Base-by-base conservation (phyloP, 768 basidiomycete species). In the Lactarius quietus region DNA sequence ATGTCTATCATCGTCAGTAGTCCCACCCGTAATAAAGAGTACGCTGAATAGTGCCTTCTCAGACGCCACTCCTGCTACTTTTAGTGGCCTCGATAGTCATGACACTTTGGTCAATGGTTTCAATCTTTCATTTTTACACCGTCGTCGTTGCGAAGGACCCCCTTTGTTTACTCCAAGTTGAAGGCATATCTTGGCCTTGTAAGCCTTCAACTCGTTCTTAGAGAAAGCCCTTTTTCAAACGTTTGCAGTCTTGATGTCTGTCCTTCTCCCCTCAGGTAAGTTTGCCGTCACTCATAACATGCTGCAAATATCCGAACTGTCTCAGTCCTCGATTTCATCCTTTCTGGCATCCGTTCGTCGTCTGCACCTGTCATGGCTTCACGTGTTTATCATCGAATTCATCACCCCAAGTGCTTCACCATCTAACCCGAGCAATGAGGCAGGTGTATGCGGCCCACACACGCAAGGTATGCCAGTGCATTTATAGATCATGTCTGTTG, bases 51-150 rank as follows among this genome's bases (percentile, higher is more conserved):
- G 10, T 48, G 38, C 26, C n/a, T 36, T 23, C 26, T 45, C 35
- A 65, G 64, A 48, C 26, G 8, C 53, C 59, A 6, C 59, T 65
- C 17, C 55, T 62, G n/a, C 20, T 45, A 58, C 39, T 66, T 57
- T 9, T 66, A 5, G 51, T 66, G 18, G 10, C 20, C 3, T 61
- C 56, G 14, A 52, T 36, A 20, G 56, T 7, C 38, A n/a, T 62
- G 38, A 29, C 60, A 2, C 0, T 57, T 6, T 53, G 48, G 60
- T 39, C 38, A n/a, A 57, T 52, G 18, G 1, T 31, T 4, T 0
- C 6, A 3, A 14, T 23, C 23, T 57, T 38, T 28, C 29, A 12
- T 36, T 57, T 57, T 7, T 23, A 35, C 6, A 23, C 23, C n/a
- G 12, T 26, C 17, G 15, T 18, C 29, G 17, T 20, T 17, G 9